Percentiles rank a stretch among this genome's conserved stretches.
These are phyloP conservation scores for Athelia psychrophila DNA, from an alignment of 1,284 basidiomycete species.

Conservation along the genomic window DNA sequence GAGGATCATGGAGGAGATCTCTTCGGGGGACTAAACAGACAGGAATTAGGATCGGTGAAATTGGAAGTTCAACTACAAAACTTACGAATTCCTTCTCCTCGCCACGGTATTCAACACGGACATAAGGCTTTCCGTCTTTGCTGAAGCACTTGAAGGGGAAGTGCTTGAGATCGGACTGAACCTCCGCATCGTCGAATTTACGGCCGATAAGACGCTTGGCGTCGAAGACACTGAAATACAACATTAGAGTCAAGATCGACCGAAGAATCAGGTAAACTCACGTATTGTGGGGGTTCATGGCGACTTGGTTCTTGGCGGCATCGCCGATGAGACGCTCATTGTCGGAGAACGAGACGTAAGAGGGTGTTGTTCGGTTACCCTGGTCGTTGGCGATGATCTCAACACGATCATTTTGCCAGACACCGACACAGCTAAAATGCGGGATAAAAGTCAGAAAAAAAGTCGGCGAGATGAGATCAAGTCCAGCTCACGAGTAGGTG, in stretches of 20 bases:
- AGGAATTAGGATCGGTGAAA: slow-evolving; percentile 7
- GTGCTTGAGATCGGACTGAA: slow-evolving; percentile 94
- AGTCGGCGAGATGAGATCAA: slow-evolving; percentile 7
- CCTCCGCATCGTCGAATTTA: slow-evolving; percentile 83
- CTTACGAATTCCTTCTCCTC: slow-evolving; percentile 91
- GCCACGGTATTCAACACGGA: slow-evolving; percentile 87
- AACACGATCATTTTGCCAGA: slow-evolving; percentile 98
- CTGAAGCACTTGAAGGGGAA: slow-evolving; percentile 90
- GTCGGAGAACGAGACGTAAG: slow-evolving; percentile 92
- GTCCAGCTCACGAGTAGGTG: slow-evolving; percentile 69
- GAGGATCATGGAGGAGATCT: slow-evolving; percentile 97
- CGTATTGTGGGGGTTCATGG: slow-evolving; percentile 83
- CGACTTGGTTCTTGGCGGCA: slow-evolving; percentile 95
- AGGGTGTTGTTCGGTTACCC: slow-evolving; percentile 96
- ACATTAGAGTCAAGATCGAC: slow-evolving; percentile 14
- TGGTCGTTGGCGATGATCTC: slow-evolving; percentile 99
- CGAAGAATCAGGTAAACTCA: slow-evolving; percentile 24
- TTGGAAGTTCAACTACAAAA: slow-evolving; percentile 16
- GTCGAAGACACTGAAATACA: slow-evolving; percentile 69
- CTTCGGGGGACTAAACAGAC: slow-evolving; percentile 76
- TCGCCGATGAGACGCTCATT: slow-evolving; percentile 94
- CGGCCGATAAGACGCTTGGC: slow-evolving; percentile 91
- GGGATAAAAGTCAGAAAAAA: slow-evolving; percentile 6
- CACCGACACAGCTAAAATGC: slow-evolving; percentile 73
- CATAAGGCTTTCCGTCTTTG: slow-evolving; percentile 86